These are phyloP conservation scores for Fusarium pseudonygamai DNA, from an alignment of 2,329 filamentous ascomycete genomes.

Conservation along the genomic window DNA sequence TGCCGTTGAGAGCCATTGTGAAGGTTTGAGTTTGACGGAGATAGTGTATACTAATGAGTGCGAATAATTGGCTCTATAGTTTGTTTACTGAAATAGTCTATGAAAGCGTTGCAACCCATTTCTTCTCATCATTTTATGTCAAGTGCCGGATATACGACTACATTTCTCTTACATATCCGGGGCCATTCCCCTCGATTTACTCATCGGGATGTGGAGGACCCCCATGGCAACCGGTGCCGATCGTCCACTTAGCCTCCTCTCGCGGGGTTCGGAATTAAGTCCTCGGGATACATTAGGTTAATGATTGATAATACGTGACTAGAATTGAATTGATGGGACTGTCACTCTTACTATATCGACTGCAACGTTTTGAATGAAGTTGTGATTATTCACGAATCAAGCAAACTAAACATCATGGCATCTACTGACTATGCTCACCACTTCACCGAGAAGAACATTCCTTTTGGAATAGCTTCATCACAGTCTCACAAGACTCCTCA, in stretches of 20 bases:
- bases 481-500: conserved; percentile 49
- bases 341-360: not conserved
- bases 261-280: not conserved
- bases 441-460: conserved; percentile 63
- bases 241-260: not conserved
- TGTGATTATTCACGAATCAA: fast-evolving
- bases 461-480: conserved; percentile 62
- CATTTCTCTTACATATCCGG: not conserved
- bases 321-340: not conserved
- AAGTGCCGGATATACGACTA: not conserved
- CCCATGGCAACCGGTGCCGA: not conserved
- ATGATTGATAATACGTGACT: not conserved
- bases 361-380: fast-evolving
- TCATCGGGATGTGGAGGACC: conserved; percentile 27
- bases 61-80: not conserved
- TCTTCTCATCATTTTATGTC: not conserved
- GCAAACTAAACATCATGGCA: not conserved
- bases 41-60: fast-evolving
- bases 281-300: not conserved
- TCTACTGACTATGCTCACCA: conserved; percentile 42
- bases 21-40: fast-evolving
- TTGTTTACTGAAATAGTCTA: not conserved
- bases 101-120: not conserved
- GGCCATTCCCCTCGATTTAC: not conserved
- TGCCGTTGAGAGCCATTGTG: conserved; percentile 28